Base-by-base conservation (phyloP, 2,329 filamentous ascomycete genomes). In the Penicillium sp. region DNA sequence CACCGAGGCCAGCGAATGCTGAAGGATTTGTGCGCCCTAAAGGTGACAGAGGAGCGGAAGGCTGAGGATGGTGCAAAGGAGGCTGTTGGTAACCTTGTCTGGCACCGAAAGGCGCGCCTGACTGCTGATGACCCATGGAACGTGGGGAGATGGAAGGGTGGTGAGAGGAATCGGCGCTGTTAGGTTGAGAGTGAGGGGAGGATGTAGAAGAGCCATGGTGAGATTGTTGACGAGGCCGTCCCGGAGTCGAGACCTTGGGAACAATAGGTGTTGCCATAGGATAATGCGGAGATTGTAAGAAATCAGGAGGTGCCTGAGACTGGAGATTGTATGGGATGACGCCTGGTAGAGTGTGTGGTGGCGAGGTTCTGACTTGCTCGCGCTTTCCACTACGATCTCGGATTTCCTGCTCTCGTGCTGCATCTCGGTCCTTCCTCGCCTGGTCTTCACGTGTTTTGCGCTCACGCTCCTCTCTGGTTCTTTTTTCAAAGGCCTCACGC, bases 171-270 rank as follows among this genome's bases (percentile, higher is more conserved):
- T 89, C 77, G 21, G 75, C 72, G 52, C 72, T 74, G 38, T 74
- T 71, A 31, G 75, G 67, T 57, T 80, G 78, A 13, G 78, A 79
- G 45, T 75, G 86, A 3, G 91, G 89, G 50, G 86, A 88, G 7
- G 86, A 84, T 8, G 84, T 81, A 70, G 87, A 85, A 10, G 86
- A 86, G 27, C 87, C 88, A 71, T 94, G 91, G 62, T 96, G 91
- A 9, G 91, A 94, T 47, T 85, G 78, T 60, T 93, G 90, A 55
- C 91, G 87, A 38, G 87, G 83, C 61, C 89, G 89, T 63, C 86
- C 88, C 9, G 92, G 90, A 13, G 90, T 93, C 6, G 91, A 87
- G 21, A 88, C 87, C 73, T 96, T 96, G 13, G 92, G 87, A 47
- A 96, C 77, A 27, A 86, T 88, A 8, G 94, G 93, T 35, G 90